A percentile compares a stretch with the other conserved stretches of the same genome.
Evolutionary conservation across 768 basidiomycete species (phyloP).

Genomic region (Macrolepiota albuminosa): DNA sequence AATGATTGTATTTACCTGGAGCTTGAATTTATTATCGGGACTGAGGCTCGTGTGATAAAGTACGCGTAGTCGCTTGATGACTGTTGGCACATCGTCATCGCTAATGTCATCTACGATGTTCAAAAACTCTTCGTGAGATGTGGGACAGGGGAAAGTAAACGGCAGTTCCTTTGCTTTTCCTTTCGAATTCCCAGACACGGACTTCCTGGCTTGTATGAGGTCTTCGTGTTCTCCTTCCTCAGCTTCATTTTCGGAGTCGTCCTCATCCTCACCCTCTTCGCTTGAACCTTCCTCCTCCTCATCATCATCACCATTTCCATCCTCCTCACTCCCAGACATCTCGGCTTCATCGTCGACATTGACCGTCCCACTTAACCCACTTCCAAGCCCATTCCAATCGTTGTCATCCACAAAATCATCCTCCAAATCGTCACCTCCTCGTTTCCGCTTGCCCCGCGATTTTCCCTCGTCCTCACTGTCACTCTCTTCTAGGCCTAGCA

Average conservation of each 20-base stretch:
- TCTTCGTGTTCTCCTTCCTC: conserved; percentile 44
- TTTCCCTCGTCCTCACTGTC: conserved; percentile 57
- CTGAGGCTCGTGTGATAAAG: conserved; percentile 91
- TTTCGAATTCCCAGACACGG: conserved; percentile 20
- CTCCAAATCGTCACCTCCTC: conserved; percentile 86
- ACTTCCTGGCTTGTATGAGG: conserved; percentile 27
- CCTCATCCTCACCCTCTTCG: conserved; percentile 33
- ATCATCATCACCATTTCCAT: conserved; percentile 32
- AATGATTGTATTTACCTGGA: conserved; percentile 57
- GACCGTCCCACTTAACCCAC: conserved; percentile 32
- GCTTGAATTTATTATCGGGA: conserved; percentile 85
- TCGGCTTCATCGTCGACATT: conserved; percentile 33
- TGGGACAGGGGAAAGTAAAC: conserved; percentile 88
- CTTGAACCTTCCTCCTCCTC: conserved; percentile 3
- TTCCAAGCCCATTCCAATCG: conserved; percentile 36
- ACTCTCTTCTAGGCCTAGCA: conserved; percentile 75
- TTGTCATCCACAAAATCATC: conserved; percentile 66
- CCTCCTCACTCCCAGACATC: conserved; percentile 30
- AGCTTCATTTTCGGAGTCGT: conserved; percentile 25
- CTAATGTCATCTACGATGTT: conserved; percentile 68
- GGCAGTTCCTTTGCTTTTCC: conserved; percentile 62
- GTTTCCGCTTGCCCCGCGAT: conserved; percentile 43
- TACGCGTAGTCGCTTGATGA: conserved; percentile 86
- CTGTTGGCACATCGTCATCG: conserved; percentile 69
- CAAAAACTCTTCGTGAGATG: conserved; percentile 85